A percentile compares a stretch with the other conserved stretches of the same genome.
phyloP scores from a whole-genome alignment of 495 filamentous ascomycete species.

The Neurospora tetrasperma region DNA sequence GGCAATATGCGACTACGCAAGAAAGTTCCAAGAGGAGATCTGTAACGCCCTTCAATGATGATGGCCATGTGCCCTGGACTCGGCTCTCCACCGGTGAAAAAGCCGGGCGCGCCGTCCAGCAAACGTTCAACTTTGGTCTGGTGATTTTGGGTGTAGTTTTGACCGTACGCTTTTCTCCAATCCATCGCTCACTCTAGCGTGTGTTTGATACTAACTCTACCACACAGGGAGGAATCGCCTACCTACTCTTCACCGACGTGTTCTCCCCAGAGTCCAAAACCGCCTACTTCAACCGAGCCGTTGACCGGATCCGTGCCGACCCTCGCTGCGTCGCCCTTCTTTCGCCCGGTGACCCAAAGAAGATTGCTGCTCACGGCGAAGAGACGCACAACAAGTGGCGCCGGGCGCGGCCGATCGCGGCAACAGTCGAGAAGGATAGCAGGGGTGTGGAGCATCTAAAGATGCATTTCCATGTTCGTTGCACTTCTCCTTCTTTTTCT shows the following conservation, averaged over 20 bases:
- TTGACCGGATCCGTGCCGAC: constrained; percentile 67
- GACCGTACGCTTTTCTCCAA: constrained; percentile 45
- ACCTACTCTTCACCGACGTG: constrained; percentile 76
- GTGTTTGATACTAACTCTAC: neutral
- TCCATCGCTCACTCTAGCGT: neutral
- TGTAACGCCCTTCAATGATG: constrained; percentile 73
- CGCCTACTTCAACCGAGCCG: constrained; percentile 79
- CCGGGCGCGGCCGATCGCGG: constrained; percentile 74
- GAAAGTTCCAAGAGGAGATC: constrained; percentile 39
- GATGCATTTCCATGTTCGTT: constrained; percentile 73
- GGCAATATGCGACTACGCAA: constrained; percentile 21
- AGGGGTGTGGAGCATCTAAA: constrained; percentile 70
- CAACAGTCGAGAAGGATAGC: constrained; percentile 55
- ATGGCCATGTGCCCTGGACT: constrained; percentile 69
- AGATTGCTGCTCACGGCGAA: constrained; percentile 80
- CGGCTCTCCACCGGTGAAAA: constrained; percentile 69
- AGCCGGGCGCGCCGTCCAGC: constrained; percentile 75
- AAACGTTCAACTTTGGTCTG: constrained; percentile 75
- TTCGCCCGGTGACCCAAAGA: constrained; percentile 47
- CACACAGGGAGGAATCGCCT: constrained; percentile 58
- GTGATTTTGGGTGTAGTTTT: constrained; percentile 63
- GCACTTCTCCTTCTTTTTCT: neutral
- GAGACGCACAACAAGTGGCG: constrained; percentile 75
- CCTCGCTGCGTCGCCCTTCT: constrained; percentile 60
- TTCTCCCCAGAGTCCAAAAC: constrained; percentile 78